These are phyloP conservation scores for Sporothrix brasiliensis DNA, from an alignment of 2,329 filamentous ascomycete species.

Conservation along the genomic window DNA sequence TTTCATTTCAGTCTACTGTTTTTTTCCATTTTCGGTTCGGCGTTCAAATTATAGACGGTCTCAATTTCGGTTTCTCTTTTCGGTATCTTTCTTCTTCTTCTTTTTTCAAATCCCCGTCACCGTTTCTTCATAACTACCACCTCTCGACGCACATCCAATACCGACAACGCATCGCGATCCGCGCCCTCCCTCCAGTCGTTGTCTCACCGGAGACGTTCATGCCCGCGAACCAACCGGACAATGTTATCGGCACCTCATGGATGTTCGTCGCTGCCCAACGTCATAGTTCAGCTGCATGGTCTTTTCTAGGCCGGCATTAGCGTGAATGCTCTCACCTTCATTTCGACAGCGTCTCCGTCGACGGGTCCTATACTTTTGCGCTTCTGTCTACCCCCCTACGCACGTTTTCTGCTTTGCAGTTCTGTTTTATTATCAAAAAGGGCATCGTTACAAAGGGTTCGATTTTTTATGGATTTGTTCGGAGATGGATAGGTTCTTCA, in stretches of 20 bases:
- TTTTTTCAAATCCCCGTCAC: not conserved
- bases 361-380: not conserved
- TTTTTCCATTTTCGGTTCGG: conserved; percentile 26
- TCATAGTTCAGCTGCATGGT: conserved; percentile 26
- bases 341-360: conserved; percentile 8
- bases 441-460: conserved; percentile 18
- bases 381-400: conserved; percentile 3
- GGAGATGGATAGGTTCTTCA: conserved; percentile 3
- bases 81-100: not conserved
- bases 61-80: conserved; percentile 28
- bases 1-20: conserved; percentile 12
- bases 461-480: not conserved
- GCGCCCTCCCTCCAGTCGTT: not conserved
- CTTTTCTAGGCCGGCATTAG: conserved; percentile 29
- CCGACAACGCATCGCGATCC: conserved; percentile 29
- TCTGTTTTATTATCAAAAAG: conserved; percentile 23
- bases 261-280: conserved; percentile 33
- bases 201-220: conserved; percentile 13
- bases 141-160: conserved; percentile 3
- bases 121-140: not conserved
- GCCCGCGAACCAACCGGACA: conserved; percentile 16
- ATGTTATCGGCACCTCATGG: not conserved
- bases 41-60: conserved; percentile 34
- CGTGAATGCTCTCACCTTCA: conserved; percentile 23
- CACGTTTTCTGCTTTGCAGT: not conserved